phyloP scores from a whole-genome alignment of 2,329 filamentous ascomycete species.

The Penicillium sp. region DNA sequence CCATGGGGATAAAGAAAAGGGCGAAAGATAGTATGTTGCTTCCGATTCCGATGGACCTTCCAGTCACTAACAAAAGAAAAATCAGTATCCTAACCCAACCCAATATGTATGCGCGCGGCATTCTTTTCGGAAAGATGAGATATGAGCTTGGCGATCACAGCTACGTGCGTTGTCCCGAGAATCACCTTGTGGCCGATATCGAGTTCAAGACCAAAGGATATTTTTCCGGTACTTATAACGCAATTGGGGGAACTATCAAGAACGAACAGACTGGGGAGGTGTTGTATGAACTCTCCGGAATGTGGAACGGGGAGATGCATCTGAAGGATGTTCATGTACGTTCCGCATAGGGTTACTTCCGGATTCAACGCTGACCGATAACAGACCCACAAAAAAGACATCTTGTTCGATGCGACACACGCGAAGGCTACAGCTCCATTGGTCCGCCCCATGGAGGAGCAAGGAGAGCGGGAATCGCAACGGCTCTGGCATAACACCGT shows the following conservation, averaged over 20 bases:
- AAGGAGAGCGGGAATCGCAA: slow-evolving; percentile 87
- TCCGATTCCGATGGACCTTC: background rate
- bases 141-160: slow-evolving; percentile 97
- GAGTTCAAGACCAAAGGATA: slow-evolving; percentile 99
- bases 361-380: slow-evolving; percentile 8
- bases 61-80: slow-evolving; percentile 7
- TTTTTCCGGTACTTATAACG: slow-evolving; percentile 94
- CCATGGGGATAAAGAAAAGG: slow-evolving; percentile 61
- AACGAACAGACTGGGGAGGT: slow-evolving; percentile 81
- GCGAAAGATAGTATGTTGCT: slow-evolving; percentile 78
- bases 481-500: slow-evolving; percentile 80
- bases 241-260: slow-evolving; percentile 87
- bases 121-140: slow-evolving; percentile 98
- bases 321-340: slow-evolving; percentile 71
- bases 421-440: slow-evolving; percentile 73
- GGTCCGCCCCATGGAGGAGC: slow-evolving; percentile 76
- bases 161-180: slow-evolving; percentile 85
- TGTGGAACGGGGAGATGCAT: slow-evolving; percentile 94
- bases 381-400: slow-evolving; percentile 82
- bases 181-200: slow-evolving; percentile 81
- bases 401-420: slow-evolving; percentile 82
- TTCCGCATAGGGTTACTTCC: background rate
- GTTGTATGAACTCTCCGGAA: slow-evolving; percentile 85
- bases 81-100: slow-evolving; percentile 85
- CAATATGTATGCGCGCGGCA: slow-evolving; percentile 98